These are phyloP conservation scores for Pichia insulana DNA, from an alignment of 805 yeast species.

Conservation along the genomic window DNA sequence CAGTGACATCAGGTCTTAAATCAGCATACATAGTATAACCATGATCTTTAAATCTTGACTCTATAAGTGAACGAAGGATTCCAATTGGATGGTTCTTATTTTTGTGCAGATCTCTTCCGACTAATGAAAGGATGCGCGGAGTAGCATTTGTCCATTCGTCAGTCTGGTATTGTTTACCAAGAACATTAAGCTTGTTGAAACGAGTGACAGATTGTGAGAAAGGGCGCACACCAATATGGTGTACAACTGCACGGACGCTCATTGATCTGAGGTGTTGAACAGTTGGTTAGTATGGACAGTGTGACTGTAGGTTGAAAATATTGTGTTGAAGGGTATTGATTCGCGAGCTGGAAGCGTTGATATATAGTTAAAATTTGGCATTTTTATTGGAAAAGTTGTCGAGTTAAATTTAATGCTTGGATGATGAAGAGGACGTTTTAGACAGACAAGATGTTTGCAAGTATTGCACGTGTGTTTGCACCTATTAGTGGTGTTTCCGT, in stretches of 20 bases:
- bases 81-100: constrained; percentile 83
- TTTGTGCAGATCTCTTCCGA: constrained; percentile 67
- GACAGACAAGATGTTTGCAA: constrained; percentile 6
- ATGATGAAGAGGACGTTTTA: too few relatives aligned
- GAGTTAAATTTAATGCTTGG: too few relatives aligned
- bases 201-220: background rate
- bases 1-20: constrained; percentile 76
- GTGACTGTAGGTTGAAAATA: too few relatives aligned
- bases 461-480: constrained; percentile 4
- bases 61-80: constrained; percentile 67
- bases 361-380: too few relatives aligned
- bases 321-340: too few relatives aligned
- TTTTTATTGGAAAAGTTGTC: too few relatives aligned
- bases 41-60: constrained; percentile 50
- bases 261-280: too few relatives aligned
- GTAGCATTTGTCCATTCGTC: constrained; percentile 87
- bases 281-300: too few relatives aligned
- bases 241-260: background rate
- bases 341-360: too few relatives aligned
- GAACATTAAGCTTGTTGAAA: constrained; percentile 26
- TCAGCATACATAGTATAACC: constrained; percentile 75
- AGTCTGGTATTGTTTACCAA: constrained; percentile 43
- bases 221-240: background rate
- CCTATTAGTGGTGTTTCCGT: background rate
- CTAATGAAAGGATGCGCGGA: constrained; percentile 55